These are phyloP conservation scores for Marasmius sp. DNA, from an alignment of 1,284 basidiomycete genomes.

Conservation along the genomic window DNA sequence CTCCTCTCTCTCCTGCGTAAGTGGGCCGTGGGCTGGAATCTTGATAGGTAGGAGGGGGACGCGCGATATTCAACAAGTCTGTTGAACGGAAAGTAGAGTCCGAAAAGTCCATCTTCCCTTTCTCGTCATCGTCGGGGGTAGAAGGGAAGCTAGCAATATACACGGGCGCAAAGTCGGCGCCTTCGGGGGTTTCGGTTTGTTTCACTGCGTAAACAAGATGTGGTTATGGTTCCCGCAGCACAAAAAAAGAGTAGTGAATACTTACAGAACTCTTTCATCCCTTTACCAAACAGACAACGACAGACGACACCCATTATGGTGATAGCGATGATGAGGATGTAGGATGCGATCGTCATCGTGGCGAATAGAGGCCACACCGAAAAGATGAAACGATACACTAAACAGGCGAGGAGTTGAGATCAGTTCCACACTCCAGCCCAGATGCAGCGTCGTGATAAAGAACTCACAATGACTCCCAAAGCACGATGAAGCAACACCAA, in stretches of 20 bases:
- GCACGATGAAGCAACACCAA: slow-evolving; percentile 40
- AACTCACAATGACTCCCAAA: slow-evolving; percentile 42
- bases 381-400: slow-evolving; percentile 51
- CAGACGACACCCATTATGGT: slow-evolving; percentile 44
- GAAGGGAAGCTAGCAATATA: slow-evolving; percentile 31
- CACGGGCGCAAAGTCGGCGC: slow-evolving; percentile 40
- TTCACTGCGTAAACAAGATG: slow-evolving; percentile 27
- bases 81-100: neutral
- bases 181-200: slow-evolving; percentile 38
- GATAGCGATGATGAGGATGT: slow-evolving; percentile 39
- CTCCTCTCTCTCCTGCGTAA: neutral
- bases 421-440: neutral
- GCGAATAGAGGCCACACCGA: slow-evolving; percentile 50
- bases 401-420: neutral
- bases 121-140: neutral
- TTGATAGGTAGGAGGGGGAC: neutral
- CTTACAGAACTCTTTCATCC: slow-evolving; percentile 48
- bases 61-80: neutral
- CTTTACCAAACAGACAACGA: slow-evolving; percentile 51
- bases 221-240: neutral
- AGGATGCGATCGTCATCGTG: slow-evolving; percentile 40
- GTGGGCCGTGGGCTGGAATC: neutral
- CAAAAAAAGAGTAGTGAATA: neutral
- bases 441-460: neutral
- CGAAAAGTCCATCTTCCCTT: neutral